Conservation (phyloP, 129 eudicot species). For the Pulicaria dysenterica region DNA sequence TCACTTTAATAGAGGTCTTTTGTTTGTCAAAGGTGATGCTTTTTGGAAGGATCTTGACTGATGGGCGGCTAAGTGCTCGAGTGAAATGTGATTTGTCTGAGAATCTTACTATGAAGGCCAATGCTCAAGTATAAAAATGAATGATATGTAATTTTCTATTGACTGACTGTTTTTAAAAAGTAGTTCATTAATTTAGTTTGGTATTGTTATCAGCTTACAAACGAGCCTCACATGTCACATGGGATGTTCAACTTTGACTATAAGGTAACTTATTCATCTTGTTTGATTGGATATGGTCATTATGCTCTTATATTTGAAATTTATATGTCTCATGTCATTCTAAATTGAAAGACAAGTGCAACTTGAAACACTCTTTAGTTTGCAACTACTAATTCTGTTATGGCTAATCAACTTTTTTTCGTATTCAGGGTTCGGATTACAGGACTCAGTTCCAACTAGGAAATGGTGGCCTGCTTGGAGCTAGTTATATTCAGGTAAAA, state of each 20-base stretch:
- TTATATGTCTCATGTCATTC: not conserved
- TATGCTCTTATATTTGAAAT: not conserved
- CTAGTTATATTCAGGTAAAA: conserved; percentile 93
- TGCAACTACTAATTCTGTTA: conserved; percentile 15
- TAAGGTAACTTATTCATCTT: conserved; percentile 54
- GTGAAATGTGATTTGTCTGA: conserved; percentile 87
- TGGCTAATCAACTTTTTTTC: conserved; percentile 15
- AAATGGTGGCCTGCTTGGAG: conserved; percentile 80
- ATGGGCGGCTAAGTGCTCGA: conserved; percentile 91
- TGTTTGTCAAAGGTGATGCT: conserved; percentile 75
- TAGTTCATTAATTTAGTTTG: conserved; percentile 23
- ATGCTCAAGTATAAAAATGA: conserved; percentile 70
- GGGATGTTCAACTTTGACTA: conserved; percentile 88
- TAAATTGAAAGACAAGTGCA: not conserved
- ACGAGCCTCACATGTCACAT: conserved; percentile 97
- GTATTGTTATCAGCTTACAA: conserved; percentile 60
- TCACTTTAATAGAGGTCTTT: conserved; percentile 24
- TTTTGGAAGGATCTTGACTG: conserved; percentile 82
- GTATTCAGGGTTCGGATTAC: conserved; percentile 74
- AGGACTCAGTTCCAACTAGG: conserved; percentile 93
- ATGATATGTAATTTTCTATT: not conserved
- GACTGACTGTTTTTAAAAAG: not conserved
- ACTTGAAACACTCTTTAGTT: not conserved
- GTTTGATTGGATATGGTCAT: not conserved
- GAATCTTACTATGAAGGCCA: conserved; percentile 78